Evolutionary conservation across 768 basidiomycete genomes (phyloP).

Genomic region (Macrolepiota fuliginosa): DNA sequence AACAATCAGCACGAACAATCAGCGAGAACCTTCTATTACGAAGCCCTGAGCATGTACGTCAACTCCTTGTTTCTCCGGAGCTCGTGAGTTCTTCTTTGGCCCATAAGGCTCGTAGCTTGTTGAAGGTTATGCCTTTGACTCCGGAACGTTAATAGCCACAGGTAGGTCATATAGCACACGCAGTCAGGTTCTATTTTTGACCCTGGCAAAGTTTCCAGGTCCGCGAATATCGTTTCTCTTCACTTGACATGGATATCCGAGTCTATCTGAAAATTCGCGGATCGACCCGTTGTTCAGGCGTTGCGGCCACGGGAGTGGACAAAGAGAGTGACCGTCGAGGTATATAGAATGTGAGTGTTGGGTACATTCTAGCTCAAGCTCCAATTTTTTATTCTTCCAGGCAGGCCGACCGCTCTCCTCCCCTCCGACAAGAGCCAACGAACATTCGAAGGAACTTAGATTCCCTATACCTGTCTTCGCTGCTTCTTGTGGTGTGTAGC

Average conservation of each 20-base stretch:
- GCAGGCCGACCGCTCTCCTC: not conserved
- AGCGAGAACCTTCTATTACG: not conserved
- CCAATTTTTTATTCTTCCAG: constrained; percentile 8
- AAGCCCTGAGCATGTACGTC: not conserved
- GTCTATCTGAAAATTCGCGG: constrained; percentile 27
- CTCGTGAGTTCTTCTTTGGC: not conserved
- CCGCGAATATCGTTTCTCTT: constrained; percentile 21
- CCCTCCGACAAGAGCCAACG: not conserved
- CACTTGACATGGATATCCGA: constrained; percentile 20
- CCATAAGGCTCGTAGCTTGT: constrained; percentile 10
- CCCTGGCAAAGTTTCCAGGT: constrained; percentile 19
- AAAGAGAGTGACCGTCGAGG: not conserved
- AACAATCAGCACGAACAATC: not conserved
- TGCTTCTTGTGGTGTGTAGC: constrained; percentile 4
- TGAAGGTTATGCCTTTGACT: constrained; percentile 6
- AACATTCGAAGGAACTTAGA: not conserved
- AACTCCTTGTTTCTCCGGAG: not conserved
- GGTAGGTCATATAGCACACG: constrained; percentile 7
- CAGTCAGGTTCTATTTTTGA: constrained; percentile 22
- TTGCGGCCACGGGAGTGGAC: constrained; percentile 10
- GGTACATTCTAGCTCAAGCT: not conserved
- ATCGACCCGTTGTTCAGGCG: constrained; percentile 23
- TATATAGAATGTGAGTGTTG: constrained; percentile 13
- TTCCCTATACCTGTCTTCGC: not conserved
- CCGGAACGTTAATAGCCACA: not conserved